Evolutionary conservation across 2,329 filamentous ascomycete genomes (phyloP).

Genomic region (Neopestalotiopsis clavispora): DNA sequence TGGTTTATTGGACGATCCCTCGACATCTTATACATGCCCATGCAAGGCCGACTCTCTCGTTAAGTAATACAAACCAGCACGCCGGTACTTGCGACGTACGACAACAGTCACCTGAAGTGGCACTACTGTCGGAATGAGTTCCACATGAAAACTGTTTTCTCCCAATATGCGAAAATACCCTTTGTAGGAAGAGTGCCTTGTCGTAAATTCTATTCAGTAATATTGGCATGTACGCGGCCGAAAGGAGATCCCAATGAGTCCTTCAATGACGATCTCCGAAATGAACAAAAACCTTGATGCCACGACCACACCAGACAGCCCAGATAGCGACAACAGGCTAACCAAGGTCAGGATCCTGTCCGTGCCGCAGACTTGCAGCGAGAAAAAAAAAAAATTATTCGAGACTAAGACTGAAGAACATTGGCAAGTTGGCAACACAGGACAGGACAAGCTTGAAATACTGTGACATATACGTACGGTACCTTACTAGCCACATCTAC

Average conservation of each 20-base stretch:
- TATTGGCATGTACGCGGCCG: neutral
- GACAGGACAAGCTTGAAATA: too few relatives aligned
- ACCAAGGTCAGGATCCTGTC: neutral
- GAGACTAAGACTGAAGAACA: neutral
- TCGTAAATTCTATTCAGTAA: neutral
- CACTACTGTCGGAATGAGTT: neutral
- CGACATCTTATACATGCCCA: neutral
- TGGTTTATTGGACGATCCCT: slow-evolving; percentile 1
- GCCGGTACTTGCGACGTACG: neutral
- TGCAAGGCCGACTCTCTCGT: neutral
- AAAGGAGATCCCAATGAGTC: neutral
- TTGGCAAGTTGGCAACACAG: neutral
- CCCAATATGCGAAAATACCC: neutral
- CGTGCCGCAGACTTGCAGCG: neutral
- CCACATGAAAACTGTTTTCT: neutral
- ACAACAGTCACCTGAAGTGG: neutral
- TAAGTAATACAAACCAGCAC: neutral
- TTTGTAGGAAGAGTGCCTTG: neutral
- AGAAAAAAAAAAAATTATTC: neutral
- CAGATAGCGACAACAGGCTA: neutral
- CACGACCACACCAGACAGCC: neutral
- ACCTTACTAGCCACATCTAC: neutral
- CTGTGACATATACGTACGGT: neutral
- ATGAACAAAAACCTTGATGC: neutral
- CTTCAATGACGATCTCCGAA: slow-evolving; percentile 1